A percentile compares a stretch with the other conserved stretches of the same genome.
These are phyloP conservation scores for Tetraselmis chui DNA, from an alignment of 139 green algal genomes.

Conservation along the genomic window DNA sequence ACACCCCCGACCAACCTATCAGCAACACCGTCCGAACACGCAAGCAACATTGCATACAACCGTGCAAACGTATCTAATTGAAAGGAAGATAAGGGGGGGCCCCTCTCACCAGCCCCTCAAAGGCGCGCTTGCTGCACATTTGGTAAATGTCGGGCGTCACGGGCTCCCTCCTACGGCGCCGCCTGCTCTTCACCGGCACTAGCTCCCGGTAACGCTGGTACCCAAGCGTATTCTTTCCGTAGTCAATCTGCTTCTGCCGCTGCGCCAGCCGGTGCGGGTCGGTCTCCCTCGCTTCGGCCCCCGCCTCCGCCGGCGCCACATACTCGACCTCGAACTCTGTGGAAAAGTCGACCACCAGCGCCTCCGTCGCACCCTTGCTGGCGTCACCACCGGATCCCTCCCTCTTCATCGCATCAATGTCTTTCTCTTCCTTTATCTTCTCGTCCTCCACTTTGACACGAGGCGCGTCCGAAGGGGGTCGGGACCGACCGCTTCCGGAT, in stretches of 20 bases:
- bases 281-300: background rate
- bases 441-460: too few species aligned
- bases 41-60: too few species aligned
- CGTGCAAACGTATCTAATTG: too few species aligned
- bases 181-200: conserved; percentile 29
- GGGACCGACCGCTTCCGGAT: too few species aligned
- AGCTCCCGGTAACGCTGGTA: conserved; percentile 67
- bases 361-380: too few species aligned
- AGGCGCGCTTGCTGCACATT: conserved; percentile 42
- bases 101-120: conserved; percentile 26
- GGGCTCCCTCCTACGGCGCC: background rate
- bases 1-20: too few species aligned
- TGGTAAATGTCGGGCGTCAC: conserved; percentile 1
- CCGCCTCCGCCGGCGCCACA: background rate
- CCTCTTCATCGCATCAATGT: too few species aligned
- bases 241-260: conserved; percentile 86
- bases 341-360: background rate
- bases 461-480: too few species aligned
- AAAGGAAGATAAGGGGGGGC: too few species aligned
- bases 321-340: background rate
- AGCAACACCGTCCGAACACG: too few species aligned
- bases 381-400: too few species aligned
- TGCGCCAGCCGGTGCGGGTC: conserved; percentile 35
- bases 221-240: conserved; percentile 84
- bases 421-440: too few species aligned